These are phyloP conservation scores for Nyctanthes arbortristis DNA, from an alignment of 257 asterid species.

Conservation along the genomic window DNA sequence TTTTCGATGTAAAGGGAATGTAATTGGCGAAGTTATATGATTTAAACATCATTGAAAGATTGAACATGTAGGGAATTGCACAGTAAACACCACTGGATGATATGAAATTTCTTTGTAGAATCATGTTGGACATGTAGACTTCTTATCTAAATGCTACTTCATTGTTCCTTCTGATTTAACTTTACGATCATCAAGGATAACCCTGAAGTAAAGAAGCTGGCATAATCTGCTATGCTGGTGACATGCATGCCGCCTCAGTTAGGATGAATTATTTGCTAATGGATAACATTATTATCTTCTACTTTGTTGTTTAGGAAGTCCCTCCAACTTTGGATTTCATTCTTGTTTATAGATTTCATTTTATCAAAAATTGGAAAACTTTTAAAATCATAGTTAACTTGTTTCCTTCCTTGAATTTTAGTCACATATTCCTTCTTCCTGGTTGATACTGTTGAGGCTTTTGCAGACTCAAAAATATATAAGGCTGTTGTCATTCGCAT, in stretches of 20 bases:
- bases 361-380: neutral
- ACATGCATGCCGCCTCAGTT: neutral
- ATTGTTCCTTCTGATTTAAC: neutral
- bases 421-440: conserved; percentile 7
- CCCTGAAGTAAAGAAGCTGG: neutral
- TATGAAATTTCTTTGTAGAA: neutral
- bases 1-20: neutral
- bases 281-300: neutral
- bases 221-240: neutral
- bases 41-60: neutral
- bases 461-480: conserved; percentile 81
- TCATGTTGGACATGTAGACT: neutral
- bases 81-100: conserved; percentile 8
- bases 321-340: neutral
- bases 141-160: neutral
- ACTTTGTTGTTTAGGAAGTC: neutral
- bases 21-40: conserved; percentile 14
- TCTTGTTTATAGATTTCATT: neutral
- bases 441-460: conserved; percentile 10
- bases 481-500: conserved; percentile 91
- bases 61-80: conserved; percentile 8
- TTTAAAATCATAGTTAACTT: neutral
- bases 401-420: conserved; percentile 10
- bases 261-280: conserved; percentile 1
- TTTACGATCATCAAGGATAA: neutral